Percentiles rank a stretch among this genome's conserved stretches.
Conservation (phyloP, 306 rosid species). For the Neltuma alba region DNA sequence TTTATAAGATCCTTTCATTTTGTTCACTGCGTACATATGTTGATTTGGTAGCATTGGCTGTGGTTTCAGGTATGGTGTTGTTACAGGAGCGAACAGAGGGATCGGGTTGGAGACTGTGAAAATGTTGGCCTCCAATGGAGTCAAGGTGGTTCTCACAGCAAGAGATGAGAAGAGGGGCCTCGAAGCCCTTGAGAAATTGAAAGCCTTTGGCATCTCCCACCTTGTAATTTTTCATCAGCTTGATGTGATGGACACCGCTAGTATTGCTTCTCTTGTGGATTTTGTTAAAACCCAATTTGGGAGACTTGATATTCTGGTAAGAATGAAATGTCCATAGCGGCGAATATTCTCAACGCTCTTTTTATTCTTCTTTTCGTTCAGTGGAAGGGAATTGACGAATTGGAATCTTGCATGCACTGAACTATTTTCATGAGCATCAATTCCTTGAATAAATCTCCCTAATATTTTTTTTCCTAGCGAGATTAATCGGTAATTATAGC, state of each 20-base stretch:
- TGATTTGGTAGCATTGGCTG: background rate
- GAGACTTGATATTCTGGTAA: slow-evolving; percentile 48
- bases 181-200: slow-evolving; percentile 38
- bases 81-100: slow-evolving; percentile 45
- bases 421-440: background rate
- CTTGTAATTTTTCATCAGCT: slow-evolving; percentile 40
- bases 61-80: slow-evolving; percentile 38
- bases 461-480: background rate
- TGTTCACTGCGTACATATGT: background rate
- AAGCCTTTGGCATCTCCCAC: slow-evolving; percentile 25
- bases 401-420: background rate
- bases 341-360: background rate
- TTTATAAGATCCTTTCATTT: background rate
- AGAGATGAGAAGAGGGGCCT: slow-evolving; percentile 35
- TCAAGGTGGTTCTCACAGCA: slow-evolving; percentile 40
- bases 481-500: background rate
- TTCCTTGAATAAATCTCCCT: background rate
- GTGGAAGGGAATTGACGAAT: background rate
- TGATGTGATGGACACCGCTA: slow-evolving; percentile 35
- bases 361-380: too few relatives aligned
- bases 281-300: slow-evolving; percentile 39
- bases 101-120: slow-evolving; percentile 42
- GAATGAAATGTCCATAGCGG: background rate
- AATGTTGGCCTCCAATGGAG: slow-evolving; percentile 39
- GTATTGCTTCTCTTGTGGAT: slow-evolving; percentile 37